Percentiles rank a stretch among this genome's conserved stretches.
phyloP scores from a whole-genome alignment of 768 basidiomycete genomes.

The Nidularia pulvinata region DNA sequence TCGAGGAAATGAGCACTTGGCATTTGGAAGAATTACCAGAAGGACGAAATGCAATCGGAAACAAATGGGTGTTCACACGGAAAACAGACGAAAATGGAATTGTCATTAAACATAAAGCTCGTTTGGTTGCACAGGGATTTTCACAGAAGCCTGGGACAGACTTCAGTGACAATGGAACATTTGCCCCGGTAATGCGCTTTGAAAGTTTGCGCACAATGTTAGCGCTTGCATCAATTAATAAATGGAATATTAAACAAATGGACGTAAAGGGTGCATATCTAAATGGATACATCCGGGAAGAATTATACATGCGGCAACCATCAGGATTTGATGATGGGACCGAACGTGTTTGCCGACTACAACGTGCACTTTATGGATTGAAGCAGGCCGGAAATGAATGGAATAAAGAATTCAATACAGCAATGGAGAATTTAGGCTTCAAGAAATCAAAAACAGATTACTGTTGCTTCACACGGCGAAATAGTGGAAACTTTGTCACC shows the following conservation, averaged over 20 bases:
- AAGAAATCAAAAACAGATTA: conserved; percentile 1
- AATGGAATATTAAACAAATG: conserved; percentile 2
- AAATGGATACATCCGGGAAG: conserved; percentile 6
- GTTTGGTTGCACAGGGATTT: conserved; percentile 33
- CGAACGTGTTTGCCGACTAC: conserved; percentile 2
- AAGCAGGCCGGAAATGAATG: conserved; percentile 4
- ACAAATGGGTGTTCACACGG: conserved; percentile 21
- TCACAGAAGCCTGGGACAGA: conserved; percentile 29
- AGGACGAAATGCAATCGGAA: conserved; percentile 7
- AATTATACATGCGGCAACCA: conserved; percentile 33
- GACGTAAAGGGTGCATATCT: conserved; percentile 9
- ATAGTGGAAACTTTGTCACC: background rate
- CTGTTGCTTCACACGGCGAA: conserved; percentile 1
- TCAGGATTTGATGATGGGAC: conserved; percentile 6
- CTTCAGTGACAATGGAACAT: conserved; percentile 18
- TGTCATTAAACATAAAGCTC: conserved; percentile 24
- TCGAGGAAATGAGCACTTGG: conserved; percentile 17
- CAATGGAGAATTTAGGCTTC: conserved; percentile 2
- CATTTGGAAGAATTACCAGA: conserved; percentile 10
- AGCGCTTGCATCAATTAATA: conserved; percentile 13
- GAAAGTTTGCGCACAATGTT: conserved; percentile 11
- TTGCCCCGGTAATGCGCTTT: conserved; percentile 12
- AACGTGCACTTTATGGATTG: conserved; percentile 4
- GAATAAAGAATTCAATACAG: conserved; percentile 2
- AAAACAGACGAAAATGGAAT: conserved; percentile 25